A percentile compares a stretch with the other conserved stretches of the same genome.
Evolutionary conservation across 2,329 filamentous ascomycete genomes (phyloP).

Genomic region (Sclerotinia sclerotiorum): DNA sequence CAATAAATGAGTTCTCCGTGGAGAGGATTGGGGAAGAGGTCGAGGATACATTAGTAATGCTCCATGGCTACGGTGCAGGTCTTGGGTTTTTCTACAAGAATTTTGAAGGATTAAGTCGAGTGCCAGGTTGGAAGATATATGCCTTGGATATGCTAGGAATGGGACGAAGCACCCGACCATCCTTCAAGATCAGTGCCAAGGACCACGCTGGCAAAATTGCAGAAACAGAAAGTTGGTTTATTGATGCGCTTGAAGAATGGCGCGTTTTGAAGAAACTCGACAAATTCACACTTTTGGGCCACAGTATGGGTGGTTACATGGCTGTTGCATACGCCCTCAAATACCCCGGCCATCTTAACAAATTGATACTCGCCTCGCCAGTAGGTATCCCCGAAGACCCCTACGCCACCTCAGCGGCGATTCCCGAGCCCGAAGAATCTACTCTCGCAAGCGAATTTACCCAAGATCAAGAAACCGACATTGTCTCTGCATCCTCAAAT

Average conservation of each 20-base stretch:
- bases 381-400: slow-evolving; percentile 95
- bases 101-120: slow-evolving; percentile 80
- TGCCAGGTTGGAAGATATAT: slow-evolving; percentile 82
- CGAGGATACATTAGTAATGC: slow-evolving; percentile 87
- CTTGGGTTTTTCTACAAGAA: slow-evolving; percentile 99
- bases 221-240: slow-evolving; percentile 93
- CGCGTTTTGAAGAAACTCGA: slow-evolving; percentile 84
- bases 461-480: slow-evolving; percentile 62
- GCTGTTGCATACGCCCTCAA: slow-evolving; percentile 94
- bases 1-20: slow-evolving; percentile 89
- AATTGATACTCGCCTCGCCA: slow-evolving; percentile 90
- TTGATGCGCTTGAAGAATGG: slow-evolving; percentile 97
- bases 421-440: slow-evolving; percentile 75
- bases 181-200: slow-evolving; percentile 83
- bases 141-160: slow-evolving; percentile 94
- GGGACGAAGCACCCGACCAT: slow-evolving; percentile 81
- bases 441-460: slow-evolving; percentile 76
- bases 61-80: slow-evolving; percentile 95
- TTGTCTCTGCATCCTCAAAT: slow-evolving; percentile 45
- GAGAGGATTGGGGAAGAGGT: slow-evolving; percentile 76
- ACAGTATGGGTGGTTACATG: slow-evolving; percentile 93
- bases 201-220: slow-evolving; percentile 74
- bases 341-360: slow-evolving; percentile 91
- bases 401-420: slow-evolving; percentile 75
- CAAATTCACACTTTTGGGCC: slow-evolving; percentile 87